These are phyloP conservation scores for Pichia sp. DNA, from an alignment of 1,139 yeast genomes.

Conservation along the genomic window DNA sequence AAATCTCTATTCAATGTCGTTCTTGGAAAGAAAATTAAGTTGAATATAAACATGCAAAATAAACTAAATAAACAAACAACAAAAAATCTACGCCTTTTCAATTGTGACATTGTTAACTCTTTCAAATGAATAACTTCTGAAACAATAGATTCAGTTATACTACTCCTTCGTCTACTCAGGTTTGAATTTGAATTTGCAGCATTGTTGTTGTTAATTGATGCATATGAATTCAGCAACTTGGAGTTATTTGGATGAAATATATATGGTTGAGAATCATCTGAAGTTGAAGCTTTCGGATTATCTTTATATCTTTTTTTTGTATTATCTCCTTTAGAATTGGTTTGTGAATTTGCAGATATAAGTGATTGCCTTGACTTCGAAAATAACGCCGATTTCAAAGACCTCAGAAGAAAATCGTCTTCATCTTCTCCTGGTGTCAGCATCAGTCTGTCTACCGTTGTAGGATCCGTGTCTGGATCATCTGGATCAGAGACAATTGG, in stretches of 20 bases:
- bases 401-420: slow-evolving; percentile 12
- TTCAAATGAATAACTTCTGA: slow-evolving; percentile 22
- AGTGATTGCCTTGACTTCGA: slow-evolving; percentile 2
- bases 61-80: slow-evolving; percentile 31
- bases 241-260: slow-evolving; percentile 6
- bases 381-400: slow-evolving; percentile 10
- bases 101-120: slow-evolving; percentile 24
- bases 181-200: neutral
- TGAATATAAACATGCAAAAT: slow-evolving; percentile 47
- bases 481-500: slow-evolving; percentile 16
- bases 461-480: slow-evolving; percentile 2
- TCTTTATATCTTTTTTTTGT: slow-evolving; percentile 8
- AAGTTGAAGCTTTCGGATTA: slow-evolving; percentile 4
- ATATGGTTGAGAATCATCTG: slow-evolving; percentile 4
- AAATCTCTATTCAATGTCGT: slow-evolving; percentile 82
- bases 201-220: neutral
- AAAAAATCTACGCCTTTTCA: slow-evolving; percentile 35
- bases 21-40: slow-evolving; percentile 74
- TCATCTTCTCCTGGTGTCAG: slow-evolving; percentile 11
- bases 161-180: slow-evolving; percentile 3
- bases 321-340: neutral
- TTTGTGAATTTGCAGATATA: slow-evolving; percentile 3
- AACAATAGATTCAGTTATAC: slow-evolving; percentile 24
- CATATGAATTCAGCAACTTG: neutral
- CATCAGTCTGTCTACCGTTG: slow-evolving; percentile 1